Evolutionary conservation across 441 rosid genomes (phyloP).

Genomic region (Macaranga tanarius): DNA sequence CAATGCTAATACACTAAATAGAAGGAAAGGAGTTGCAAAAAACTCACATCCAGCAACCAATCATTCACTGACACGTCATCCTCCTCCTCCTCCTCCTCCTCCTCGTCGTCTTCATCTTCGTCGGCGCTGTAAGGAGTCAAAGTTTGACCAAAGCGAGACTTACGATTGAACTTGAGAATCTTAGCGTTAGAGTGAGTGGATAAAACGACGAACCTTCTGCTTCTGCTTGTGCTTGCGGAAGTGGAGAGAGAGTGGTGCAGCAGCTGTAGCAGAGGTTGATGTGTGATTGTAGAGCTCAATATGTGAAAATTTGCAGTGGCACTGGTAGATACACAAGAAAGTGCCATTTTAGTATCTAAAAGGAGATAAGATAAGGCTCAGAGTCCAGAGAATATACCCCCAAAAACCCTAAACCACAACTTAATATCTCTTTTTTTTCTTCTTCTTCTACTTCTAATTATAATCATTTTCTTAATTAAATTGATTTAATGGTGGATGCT

Average conservation of each 20-base stretch:
- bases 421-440: no score
- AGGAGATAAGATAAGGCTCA: neutral
- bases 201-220: constrained; percentile 36
- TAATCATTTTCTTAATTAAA: no score
- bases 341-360: constrained; percentile 24
- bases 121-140: constrained; percentile 50
- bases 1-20: no score
- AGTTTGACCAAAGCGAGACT: constrained; percentile 56
- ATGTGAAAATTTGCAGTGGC: no score
- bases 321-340: constrained; percentile 20
- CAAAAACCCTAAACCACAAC: constrained; percentile 34
- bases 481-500: no score
- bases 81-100: constrained; percentile 36
- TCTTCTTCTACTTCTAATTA: no score
- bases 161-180: constrained; percentile 69
- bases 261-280: no score
- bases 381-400: constrained; percentile 36
- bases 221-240: neutral
- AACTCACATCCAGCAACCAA: constrained; percentile 61
- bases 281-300: no score
- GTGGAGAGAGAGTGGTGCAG: neutral
- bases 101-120: constrained; percentile 43
- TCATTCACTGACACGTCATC: constrained; percentile 35
- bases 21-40: neutral
- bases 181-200: constrained; percentile 74